Conservation (phyloP, 2,329 filamentous ascomycete genomes). For the Aspergillus sp. region DNA sequence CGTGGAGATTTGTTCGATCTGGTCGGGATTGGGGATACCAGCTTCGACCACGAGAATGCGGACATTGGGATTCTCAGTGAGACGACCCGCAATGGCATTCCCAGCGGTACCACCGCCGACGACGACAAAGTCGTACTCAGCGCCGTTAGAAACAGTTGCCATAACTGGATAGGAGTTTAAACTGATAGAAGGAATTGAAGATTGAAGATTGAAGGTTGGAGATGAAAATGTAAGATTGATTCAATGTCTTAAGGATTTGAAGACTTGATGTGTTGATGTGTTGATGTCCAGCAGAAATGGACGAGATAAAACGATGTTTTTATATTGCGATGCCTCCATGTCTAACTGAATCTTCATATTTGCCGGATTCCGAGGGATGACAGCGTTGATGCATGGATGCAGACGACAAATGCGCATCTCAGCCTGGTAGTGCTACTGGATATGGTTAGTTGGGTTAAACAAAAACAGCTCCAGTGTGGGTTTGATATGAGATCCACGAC, state of each 20-base stretch:
- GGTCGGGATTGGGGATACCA: slow-evolving; percentile 46
- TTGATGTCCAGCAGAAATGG: neutral
- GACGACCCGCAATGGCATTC: slow-evolving; percentile 49
- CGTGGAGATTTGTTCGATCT: slow-evolving; percentile 57
- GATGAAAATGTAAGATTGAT: neutral
- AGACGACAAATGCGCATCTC: neutral
- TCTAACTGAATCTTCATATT: neutral
- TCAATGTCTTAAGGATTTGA: neutral
- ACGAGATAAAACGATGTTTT: neutral
- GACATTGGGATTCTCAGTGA: slow-evolving; percentile 52
- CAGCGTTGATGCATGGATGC: neutral
- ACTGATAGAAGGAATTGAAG: neutral
- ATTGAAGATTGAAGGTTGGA: too few species aligned
- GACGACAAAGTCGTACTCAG: slow-evolving; percentile 30
- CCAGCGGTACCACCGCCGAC: slow-evolving; percentile 39
- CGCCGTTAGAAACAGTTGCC: neutral
- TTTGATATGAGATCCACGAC: too few species aligned
- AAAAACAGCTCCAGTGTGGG: too few species aligned
- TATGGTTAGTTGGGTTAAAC: neutral
- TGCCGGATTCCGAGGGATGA: neutral
- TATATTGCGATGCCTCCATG: too few species aligned
- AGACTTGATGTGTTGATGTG: neutral
- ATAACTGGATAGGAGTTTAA: neutral
- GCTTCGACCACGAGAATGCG: slow-evolving; percentile 39
- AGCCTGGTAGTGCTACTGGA: neutral